These are phyloP conservation scores for Carnegiea gigantea DNA, from an alignment of 179 eudicot species.

Conservation along the genomic window DNA sequence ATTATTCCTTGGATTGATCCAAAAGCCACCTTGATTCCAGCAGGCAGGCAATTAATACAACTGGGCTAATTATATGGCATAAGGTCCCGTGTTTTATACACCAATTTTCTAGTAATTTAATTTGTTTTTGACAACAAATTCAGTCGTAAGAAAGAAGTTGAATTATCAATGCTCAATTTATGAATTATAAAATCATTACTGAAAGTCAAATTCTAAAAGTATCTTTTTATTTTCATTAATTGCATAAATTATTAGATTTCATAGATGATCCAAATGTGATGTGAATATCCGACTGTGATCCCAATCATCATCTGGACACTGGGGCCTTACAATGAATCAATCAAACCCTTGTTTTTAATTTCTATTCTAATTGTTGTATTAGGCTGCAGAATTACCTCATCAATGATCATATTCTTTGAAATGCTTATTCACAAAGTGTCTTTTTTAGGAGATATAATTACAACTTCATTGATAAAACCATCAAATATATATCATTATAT, in stretches of 20 bases:
- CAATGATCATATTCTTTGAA: background rate
- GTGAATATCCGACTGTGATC: conserved; percentile 10
- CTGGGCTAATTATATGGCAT: conserved; percentile 8
- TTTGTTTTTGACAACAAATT: background rate
- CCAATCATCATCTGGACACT: background rate
- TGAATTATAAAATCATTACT: background rate
- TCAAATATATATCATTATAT: no score
- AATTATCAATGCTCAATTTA: no score
- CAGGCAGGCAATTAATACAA: background rate
- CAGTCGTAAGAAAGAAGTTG: background rate
- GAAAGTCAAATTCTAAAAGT: background rate
- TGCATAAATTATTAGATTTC: background rate
- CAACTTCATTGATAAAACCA: no score
- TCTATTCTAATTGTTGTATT: background rate
- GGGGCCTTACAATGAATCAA: background rate
- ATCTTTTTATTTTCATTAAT: no score
- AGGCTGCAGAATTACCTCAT: background rate
- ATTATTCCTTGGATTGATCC: conserved; percentile 29
- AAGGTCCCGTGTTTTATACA: background rate
- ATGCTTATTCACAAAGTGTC: background rate
- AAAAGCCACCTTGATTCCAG: conserved; percentile 31
- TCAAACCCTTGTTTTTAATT: background rate
- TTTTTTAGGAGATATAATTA: no score
- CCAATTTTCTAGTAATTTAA: background rate
- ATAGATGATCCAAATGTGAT: background rate